Evolutionary conservation across 2,329 filamentous ascomycete species (phyloP).

Genomic region (Lachnellula subtilissima): DNA sequence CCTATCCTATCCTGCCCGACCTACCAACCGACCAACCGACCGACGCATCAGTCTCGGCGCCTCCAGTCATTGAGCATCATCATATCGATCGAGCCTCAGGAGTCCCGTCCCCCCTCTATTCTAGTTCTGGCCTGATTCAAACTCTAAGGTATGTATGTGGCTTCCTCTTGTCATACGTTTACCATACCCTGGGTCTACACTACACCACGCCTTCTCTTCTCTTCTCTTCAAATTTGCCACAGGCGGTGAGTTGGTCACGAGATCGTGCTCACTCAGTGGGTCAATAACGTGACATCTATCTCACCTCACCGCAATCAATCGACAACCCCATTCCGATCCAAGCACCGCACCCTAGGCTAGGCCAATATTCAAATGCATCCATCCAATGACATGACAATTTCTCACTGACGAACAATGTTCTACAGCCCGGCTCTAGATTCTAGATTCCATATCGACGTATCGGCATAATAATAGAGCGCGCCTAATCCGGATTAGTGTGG

Average conservation of each 20-base stretch:
- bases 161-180: not conserved
- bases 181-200: not conserved
- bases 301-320: not conserved
- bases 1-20: not conserved
- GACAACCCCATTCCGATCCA: not conserved
- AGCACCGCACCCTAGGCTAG: not conserved
- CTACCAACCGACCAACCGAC: not conserved
- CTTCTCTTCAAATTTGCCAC: too few species aligned
- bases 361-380: not conserved
- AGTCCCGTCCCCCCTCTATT: too few species aligned
- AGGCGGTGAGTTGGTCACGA: too few species aligned
- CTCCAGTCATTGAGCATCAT: not conserved
- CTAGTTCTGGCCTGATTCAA: too few species aligned
- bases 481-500: constrained; percentile 8
- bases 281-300: not conserved
- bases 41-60: not conserved
- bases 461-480: not conserved
- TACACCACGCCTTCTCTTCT: too few species aligned
- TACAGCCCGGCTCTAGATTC: not conserved
- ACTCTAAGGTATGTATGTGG: not conserved
- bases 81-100: not conserved
- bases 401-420: not conserved
- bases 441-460: not conserved
- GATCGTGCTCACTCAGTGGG: too few species aligned
- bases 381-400: not conserved